Evolutionary conservation across 2,329 filamentous ascomycete genomes (phyloP).

Genomic region (Fusarium sulawesiense): DNA sequence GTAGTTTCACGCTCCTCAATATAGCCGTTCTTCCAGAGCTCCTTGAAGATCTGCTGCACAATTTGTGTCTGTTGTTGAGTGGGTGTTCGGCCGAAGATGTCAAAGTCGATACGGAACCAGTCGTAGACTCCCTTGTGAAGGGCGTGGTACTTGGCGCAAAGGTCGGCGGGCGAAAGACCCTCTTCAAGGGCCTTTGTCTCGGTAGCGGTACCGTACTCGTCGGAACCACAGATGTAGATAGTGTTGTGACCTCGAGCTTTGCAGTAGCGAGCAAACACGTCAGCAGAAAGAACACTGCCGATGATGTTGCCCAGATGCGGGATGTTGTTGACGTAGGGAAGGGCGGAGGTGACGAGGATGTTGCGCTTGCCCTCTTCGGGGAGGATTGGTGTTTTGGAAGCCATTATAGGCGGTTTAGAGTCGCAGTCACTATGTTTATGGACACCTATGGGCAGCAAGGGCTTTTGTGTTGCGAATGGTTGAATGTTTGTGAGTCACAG

Average conservation of each 20-base stretch:
- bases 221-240: constrained; percentile 85
- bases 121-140: constrained; percentile 92
- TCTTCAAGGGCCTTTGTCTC: constrained; percentile 96
- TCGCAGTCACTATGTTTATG: constrained; percentile 7
- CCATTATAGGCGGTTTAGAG: constrained; percentile 36
- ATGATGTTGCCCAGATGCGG: constrained; percentile 92
- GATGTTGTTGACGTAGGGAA: constrained; percentile 82
- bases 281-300: constrained; percentile 87
- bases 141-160: constrained; percentile 93
- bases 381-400: constrained; percentile 60
- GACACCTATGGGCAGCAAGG: neutral
- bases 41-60: constrained; percentile 88
- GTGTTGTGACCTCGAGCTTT: constrained; percentile 83
- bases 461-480: constrained; percentile 3
- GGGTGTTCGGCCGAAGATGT: constrained; percentile 93
- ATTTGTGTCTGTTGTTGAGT: constrained; percentile 92
- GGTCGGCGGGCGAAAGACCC: constrained; percentile 80
- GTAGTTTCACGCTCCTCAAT: constrained; percentile 87
- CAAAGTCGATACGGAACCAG: constrained; percentile 96
- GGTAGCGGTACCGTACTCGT: constrained; percentile 96
- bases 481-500: constrained; percentile 42
- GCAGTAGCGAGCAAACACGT: constrained; percentile 86
- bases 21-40: constrained; percentile 89
- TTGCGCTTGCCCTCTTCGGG: constrained; percentile 82
- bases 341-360: constrained; percentile 88